Evolutionary conservation across 2,329 filamentous ascomycete species (phyloP), one percentile per base, ranked within the genome.

Genomic region (Zymoseptoria pseudotritici): DNA sequence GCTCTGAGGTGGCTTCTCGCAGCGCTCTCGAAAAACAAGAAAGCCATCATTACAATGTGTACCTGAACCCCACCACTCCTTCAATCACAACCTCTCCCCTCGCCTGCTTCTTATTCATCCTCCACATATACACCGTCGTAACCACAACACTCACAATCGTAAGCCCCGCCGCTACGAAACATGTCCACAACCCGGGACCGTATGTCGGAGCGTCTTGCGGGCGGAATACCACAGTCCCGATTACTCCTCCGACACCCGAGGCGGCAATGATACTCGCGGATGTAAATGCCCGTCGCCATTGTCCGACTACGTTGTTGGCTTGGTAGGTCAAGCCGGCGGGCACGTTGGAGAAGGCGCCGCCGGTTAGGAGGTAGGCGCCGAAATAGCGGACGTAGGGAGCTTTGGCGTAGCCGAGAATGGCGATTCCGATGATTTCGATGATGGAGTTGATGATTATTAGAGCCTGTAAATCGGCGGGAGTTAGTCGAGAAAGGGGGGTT

Each of bases 221-320:
- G 66, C 85, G 80, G 75, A 92, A 93, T 7, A 92, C 86, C 58
- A 90, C 77, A 66, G 83, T 84, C 31, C 88, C 89, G 1, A 83
- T 83, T 63, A 93, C 91, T 51, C 89, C 89, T 29, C 90, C 89
- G 21, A 92, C 76, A 3, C 87, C 88, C 11, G 88, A 88, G 60
- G 88, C 83, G 1, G 85, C 86, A 1, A 92, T 86, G 4, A 91
- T 58, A 10, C 51, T 58, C 17, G 57, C 57, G 1, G 57, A 46
- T 8, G 57, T 58, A 9, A 52, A 52, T 11, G 50, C 50, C 19
- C 50, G 50, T 52, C 50, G 50, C 50, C 50, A 52, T 24, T 52
- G 50, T 21, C 50, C 50, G 17, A 52, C 50, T 2, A 93, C 86
- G 73, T 93, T 93, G 74, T 91, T 92, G 50, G 88, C 87, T 77